A percentile compares a stretch with the other conserved stretches of the same genome.
These are phyloP conservation scores for Ulota crispa DNA, from an alignment of 225 moss, liverwort and hornwort genomes.

Conservation along the genomic window DNA sequence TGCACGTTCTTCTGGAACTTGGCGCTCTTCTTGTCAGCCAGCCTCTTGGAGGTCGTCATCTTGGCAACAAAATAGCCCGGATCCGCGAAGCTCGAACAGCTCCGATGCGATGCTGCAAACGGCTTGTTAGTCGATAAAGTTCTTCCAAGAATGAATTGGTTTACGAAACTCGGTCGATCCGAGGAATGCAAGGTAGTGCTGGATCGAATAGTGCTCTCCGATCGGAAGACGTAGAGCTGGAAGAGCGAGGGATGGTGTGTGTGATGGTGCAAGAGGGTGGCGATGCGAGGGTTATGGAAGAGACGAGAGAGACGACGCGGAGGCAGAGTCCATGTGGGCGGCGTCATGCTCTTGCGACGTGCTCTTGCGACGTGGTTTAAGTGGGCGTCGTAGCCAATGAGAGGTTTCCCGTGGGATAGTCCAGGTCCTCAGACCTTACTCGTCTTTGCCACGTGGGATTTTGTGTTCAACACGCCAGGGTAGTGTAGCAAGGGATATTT, in stretches of 20 bases:
- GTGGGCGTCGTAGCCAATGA: neutral
- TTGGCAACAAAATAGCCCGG: neutral
- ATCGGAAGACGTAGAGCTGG: neutral
- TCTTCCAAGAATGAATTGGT: too few species aligned
- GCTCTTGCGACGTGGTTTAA: neutral
- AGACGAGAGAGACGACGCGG: neutral
- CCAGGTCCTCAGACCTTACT: neutral
- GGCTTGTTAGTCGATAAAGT: neutral
- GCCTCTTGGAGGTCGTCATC: conserved; percentile 85
- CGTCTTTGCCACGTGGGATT: neutral
- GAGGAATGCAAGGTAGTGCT: neutral
- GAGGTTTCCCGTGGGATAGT: neutral
- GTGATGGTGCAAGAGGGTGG: fast-evolving
- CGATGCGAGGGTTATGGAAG: neutral
- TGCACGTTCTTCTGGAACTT: conserved; percentile 97
- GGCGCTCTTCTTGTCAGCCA: conserved; percentile 89
- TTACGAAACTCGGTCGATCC: neutral
- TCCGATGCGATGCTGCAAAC: neutral
- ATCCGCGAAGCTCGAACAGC: neutral
- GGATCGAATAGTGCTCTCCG: neutral
- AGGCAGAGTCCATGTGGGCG: neutral
- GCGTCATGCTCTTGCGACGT: neutral
- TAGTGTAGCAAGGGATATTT: too few species aligned
- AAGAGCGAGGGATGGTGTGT: neutral
- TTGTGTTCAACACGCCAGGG: too few species aligned